Evolutionary conservation across 768 basidiomycete genomes (phyloP).

Genomic region (Coprinopsis marcescibilis): DNA sequence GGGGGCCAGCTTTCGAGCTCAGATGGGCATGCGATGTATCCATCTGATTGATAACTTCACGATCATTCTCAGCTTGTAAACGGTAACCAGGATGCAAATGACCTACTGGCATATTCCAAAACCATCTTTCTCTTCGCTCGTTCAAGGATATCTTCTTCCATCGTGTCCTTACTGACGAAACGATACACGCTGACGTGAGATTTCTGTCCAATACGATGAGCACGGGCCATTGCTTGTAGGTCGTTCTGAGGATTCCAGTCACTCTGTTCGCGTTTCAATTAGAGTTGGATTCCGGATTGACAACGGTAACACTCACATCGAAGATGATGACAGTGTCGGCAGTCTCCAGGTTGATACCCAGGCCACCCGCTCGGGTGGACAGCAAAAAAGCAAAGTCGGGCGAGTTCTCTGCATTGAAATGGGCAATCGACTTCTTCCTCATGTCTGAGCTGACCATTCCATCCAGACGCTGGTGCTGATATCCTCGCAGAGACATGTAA

Average conservation of each 20-base stretch:
- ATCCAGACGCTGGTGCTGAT: slow-evolving; percentile 90
- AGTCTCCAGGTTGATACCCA: slow-evolving; percentile 98
- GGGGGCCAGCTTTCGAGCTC: slow-evolving; percentile 62
- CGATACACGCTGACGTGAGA: slow-evolving; percentile 98
- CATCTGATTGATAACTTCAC: slow-evolving; percentile 97
- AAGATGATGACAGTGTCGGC: slow-evolving; percentile 99
- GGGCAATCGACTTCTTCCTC: slow-evolving; percentile 92
- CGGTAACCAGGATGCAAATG: slow-evolving; percentile 6
- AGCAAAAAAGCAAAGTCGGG: slow-evolving; percentile 96
- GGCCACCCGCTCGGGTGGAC: slow-evolving; percentile 93
- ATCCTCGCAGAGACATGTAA: slow-evolving; percentile 87
- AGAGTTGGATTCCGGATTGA: slow-evolving; percentile 6
- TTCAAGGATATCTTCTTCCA: slow-evolving; percentile 98
- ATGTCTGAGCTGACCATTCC: slow-evolving; percentile 92
- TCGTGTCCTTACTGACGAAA: slow-evolving; percentile 97
- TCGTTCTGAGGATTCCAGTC: slow-evolving; percentile 99
- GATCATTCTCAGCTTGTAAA: slow-evolving; percentile 3
- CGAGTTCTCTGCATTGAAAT: slow-evolving; percentile 91
- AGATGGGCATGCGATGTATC: slow-evolving; percentile 98
- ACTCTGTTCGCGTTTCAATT: slow-evolving; percentile 46
- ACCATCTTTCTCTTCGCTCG: slow-evolving; percentile 99
- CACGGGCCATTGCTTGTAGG: slow-evolving; percentile 97
- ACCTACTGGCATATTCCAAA: slow-evolving; percentile 96
- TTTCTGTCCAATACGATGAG: slow-evolving; percentile 98
- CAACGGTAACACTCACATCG: slow-evolving; percentile 61